Evolutionary conservation across 2,329 filamentous ascomycete genomes (phyloP), one percentile per base, ranked within the genome.

Genomic region (Cryphonectria parasitica): DNA sequence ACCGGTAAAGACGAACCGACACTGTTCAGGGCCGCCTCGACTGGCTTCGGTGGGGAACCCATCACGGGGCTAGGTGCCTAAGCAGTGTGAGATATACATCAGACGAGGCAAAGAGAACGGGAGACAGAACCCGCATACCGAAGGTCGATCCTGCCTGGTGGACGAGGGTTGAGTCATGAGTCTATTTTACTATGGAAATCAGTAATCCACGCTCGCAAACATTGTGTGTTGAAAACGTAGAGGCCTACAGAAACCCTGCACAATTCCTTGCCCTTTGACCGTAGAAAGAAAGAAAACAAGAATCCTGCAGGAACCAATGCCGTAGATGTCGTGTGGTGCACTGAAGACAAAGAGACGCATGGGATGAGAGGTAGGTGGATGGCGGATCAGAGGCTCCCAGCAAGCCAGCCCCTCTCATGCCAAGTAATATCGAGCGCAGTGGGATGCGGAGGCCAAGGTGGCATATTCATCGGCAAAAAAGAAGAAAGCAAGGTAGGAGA

Each of bases 31-130:
- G 66, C 66, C 43, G 76, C 73, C 67, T 75, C 74, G 49, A 75
- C 45, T 49, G 75, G 66, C 52, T 73, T 74, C 17, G 73, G 62
- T 58, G 70, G 74, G 2, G 72, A 72, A 56, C 76, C 74, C 67
- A 76, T 69, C 43, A 69, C 65, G 69, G 73, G 66, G 54, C 49
- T 61, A 25, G 65, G 76, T 49, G 49, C 66, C 70, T 68, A 77
- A 49, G n/a, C 74, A 76, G 64, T 69, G 39, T 52, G 45, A 34
- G 45, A 49, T n/a, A n/a, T 49, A 49, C 22, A 67, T 71, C 66
- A 72, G 71, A 68, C 39, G n/a, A 68, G 39, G 36, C 3, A 71
- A 64, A 19, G 71, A 72, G 39, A 39, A 68, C 31, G 34, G 62
- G 39, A 39, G 39, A 67, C n/a, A 34, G 64, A 67, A 70, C 71